Evolutionary conservation across 2,329 filamentous ascomycete genomes (phyloP).

Genomic region (Hymenoscyphus fraxineus): DNA sequence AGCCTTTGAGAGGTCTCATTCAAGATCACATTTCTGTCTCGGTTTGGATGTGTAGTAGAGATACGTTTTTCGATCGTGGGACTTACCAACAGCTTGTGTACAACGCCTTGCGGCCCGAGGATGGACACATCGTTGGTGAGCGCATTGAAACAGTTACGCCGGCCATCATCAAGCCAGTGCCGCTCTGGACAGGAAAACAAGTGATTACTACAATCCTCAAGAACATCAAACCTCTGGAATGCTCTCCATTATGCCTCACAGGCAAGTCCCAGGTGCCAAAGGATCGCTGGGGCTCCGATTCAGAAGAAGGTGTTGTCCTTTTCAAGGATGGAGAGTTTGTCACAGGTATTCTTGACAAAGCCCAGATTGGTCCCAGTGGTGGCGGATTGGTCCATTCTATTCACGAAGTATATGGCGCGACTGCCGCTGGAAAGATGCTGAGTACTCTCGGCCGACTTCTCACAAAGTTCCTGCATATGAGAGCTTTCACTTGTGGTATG

Average conservation of each 20-base stretch:
- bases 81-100: constrained; percentile 96
- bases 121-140: constrained; percentile 79
- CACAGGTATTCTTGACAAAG: constrained; percentile 90
- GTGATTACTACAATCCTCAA: constrained; percentile 88
- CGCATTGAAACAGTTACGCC: constrained; percentile 78
- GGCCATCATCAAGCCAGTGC: constrained; percentile 74
- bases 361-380: constrained; percentile 82
- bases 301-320: constrained; percentile 76
- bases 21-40: constrained; percentile 98
- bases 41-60: constrained; percentile 83
- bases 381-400: constrained; percentile 89
- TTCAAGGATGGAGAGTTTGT: constrained; percentile 86
- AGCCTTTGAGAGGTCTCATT: constrained; percentile 90
- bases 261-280: constrained; percentile 74
- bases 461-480: constrained; percentile 86
- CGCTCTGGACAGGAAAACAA: constrained; percentile 94
- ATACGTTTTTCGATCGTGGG: constrained; percentile 82
- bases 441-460: constrained; percentile 86
- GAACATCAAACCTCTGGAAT: constrained; percentile 78
- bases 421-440: constrained; percentile 78
- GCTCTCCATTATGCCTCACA: constrained; percentile 72
- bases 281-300: constrained; percentile 72
- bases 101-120: constrained; percentile 82
- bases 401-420: constrained; percentile 89
- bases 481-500: constrained; percentile 95